phyloP scores from a whole-genome alignment of 345 rosid species.

The Syzygium grande region DNA sequence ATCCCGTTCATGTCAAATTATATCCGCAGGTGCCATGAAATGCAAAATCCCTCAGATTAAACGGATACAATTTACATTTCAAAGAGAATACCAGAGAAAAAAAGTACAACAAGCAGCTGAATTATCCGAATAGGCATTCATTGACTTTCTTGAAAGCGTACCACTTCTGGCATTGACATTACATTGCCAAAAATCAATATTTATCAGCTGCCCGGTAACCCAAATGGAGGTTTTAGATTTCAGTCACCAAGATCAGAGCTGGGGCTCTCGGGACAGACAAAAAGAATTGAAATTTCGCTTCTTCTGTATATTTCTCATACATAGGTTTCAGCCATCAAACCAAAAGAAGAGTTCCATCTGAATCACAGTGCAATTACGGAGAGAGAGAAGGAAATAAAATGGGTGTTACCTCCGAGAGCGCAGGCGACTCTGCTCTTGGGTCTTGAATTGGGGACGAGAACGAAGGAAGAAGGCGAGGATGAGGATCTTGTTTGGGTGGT shows the following conservation, averaged over 20 bases:
- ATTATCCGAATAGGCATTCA: not conserved
- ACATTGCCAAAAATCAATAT: not conserved
- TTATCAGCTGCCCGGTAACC: not conserved
- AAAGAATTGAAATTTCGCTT: not conserved
- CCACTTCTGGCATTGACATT: not conserved
- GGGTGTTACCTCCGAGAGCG: conserved; percentile 50
- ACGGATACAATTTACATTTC: not conserved
- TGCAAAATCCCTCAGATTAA: not conserved
- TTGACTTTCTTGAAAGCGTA: not conserved
- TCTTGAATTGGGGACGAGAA: conserved; percentile 14
- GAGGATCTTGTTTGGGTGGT: conserved; percentile 24
- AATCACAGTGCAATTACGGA: not conserved
- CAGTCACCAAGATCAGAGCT: not conserved
- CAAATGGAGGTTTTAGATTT: not conserved
- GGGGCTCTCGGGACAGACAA: not conserved
- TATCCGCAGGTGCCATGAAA: not conserved
- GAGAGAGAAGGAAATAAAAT: not conserved
- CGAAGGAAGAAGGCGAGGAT: conserved; percentile 3
- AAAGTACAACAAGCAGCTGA: not conserved
- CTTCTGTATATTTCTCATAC: not conserved
- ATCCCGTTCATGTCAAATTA: not conserved
- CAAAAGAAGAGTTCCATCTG: not conserved
- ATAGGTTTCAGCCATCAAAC: not conserved
- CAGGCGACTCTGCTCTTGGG: conserved; percentile 39
- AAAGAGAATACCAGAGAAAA: not conserved